Evolutionary conservation across 2,329 filamentous ascomycete genomes (phyloP), one percentile per base, ranked within the genome.

Genomic region (Neobulgaria alba): DNA sequence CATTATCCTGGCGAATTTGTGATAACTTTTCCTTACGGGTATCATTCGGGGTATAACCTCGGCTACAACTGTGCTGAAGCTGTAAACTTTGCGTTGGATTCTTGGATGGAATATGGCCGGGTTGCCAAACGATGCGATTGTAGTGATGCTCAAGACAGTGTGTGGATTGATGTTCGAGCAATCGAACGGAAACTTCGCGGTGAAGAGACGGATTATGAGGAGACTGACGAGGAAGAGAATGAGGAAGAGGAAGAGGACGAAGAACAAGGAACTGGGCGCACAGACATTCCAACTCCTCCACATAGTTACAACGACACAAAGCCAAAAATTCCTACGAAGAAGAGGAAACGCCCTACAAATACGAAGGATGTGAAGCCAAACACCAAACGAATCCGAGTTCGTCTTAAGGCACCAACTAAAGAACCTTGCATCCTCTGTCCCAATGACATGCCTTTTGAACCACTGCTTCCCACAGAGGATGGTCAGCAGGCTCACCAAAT

Each of bases 21-120:
- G 47, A 94, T 98, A 50, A 98, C 92, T 0, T 98, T 95, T 59
- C 92, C 92, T 0, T 98, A 96, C 56, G 92, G 92, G 16, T 98
- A 98, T 60, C 92, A 98, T 59, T 98, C 92, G 4, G 92, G 92
- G 3, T 98, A 93, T 63, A 98, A 98, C 55, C 69, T 98, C 29
- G 92, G 93, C 12, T 98, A 98, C 67, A 98, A 98, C 61, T 98
- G 92, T 63, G 92, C 92, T 19, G 92, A 98, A 61, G 95, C 92
- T 5, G 92, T 98, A 66, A 98, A 98, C 60, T 98, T 98, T 62
- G 92, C 90, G 4, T 80, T 94, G 7, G 89, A 95, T 52, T 83
- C 86, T 20, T 98, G 92, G 92, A 67, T 98, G 33, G 83, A 93
- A 37, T 95, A 92, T 69, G 92, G 89, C 16, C 86, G 88, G 55